A percentile compares a stretch with the other conserved stretches of the same genome.
phyloP scores from a whole-genome alignment of 83 land plant genomes.

The Diphasiastrum complanatum region DNA sequence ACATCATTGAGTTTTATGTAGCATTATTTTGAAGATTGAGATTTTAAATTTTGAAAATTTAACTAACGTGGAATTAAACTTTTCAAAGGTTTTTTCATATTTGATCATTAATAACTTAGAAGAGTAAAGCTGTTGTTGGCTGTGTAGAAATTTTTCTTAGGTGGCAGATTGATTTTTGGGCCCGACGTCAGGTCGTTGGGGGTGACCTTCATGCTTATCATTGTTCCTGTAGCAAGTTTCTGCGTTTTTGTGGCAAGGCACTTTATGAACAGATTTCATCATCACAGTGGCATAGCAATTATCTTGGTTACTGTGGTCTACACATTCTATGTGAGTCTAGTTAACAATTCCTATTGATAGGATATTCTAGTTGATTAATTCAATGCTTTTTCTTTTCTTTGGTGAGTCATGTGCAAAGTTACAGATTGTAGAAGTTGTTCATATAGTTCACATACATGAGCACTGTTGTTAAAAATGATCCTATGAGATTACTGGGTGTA shows the following conservation, averaged over 20 bases:
- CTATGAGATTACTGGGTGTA: neutral
- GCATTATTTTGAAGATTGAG: too few relatives aligned
- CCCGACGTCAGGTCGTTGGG: constrained; percentile 69
- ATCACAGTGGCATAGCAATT: constrained; percentile 40
- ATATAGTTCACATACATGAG: neutral
- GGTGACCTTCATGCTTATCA: constrained; percentile 54
- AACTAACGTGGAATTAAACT: too few relatives aligned
- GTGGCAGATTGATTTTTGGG: constrained; percentile 68
- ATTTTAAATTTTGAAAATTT: too few relatives aligned
- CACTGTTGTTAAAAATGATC: neutral
- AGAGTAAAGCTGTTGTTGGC: too few relatives aligned
- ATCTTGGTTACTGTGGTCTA: constrained; percentile 45
- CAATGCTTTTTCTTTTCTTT: too few relatives aligned
- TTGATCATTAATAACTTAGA: too few relatives aligned
- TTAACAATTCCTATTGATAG: neutral
- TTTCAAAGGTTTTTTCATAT: too few relatives aligned
- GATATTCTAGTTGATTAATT: neutral
- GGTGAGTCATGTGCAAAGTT: too few relatives aligned
- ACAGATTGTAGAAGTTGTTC: neutral
- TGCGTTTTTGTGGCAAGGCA: constrained; percentile 66
- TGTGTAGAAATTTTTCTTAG: constrained; percentile 55
- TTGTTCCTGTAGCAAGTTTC: constrained; percentile 43
- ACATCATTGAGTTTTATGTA: too few relatives aligned
- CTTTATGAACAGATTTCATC: constrained; percentile 45
- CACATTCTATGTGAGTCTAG: constrained; percentile 44